A percentile compares a stretch with the other conserved stretches of the same genome.
phyloP scores from a whole-genome alignment of 23 red algal species.

The Gracilaria gracilis region DNA sequence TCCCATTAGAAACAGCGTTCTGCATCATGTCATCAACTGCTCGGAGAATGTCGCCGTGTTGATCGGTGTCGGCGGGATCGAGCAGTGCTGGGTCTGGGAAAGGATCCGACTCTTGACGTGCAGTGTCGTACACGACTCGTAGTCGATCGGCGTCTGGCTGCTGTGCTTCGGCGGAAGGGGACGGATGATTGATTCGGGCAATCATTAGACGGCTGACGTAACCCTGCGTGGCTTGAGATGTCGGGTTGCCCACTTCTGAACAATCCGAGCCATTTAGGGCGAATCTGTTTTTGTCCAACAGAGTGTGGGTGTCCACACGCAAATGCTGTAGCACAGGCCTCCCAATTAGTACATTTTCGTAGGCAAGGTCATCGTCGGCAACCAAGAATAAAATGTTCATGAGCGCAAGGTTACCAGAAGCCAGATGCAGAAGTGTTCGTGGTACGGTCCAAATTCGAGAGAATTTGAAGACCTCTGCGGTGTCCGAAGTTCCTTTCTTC shows the following conservation, averaged over 20 bases:
- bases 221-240: neutral
- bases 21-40: conserved; percentile 8
- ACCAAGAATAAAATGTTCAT: conserved; percentile 34
- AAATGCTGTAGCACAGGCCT: conserved; percentile 38
- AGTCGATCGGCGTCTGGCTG: neutral
- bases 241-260: conserved; percentile 42
- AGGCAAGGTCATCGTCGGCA: conserved; percentile 48
- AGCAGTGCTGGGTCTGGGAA: conserved; percentile 49
- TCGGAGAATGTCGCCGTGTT: conserved; percentile 26
- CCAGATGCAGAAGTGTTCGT: conserved; percentile 27
- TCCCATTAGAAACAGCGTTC: conserved; percentile 21
- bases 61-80: conserved; percentile 36
- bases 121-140: conserved; percentile 38
- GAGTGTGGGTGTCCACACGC: conserved; percentile 42
- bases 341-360: conserved; percentile 36
- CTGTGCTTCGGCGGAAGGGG: neutral
- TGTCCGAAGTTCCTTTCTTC: neutral
- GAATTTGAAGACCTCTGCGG: neutral
- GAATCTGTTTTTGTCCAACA: conserved; percentile 32
- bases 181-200: neutral
- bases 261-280: conserved; percentile 55
- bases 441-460: conserved; percentile 38
- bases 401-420: conserved; percentile 19
- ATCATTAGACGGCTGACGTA: conserved; percentile 36
- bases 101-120: neutral